Evolutionary conservation across 2,329 filamentous ascomycete species (phyloP).

Genomic region (Hymenoscyphus infarciens): DNA sequence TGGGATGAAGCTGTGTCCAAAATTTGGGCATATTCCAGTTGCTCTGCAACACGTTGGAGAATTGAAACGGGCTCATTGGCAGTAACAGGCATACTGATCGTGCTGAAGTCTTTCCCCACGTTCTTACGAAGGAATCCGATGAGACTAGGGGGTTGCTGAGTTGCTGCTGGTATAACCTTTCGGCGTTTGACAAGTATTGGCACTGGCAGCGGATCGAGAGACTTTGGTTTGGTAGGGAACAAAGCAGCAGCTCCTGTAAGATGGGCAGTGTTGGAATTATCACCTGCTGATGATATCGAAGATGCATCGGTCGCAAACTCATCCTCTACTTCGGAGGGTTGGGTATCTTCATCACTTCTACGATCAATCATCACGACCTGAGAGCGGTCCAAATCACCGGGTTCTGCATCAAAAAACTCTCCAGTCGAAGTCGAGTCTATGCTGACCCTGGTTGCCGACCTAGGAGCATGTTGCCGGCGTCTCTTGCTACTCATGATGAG

Average conservation of each 20-base stretch:
- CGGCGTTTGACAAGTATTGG: conserved; percentile 62
- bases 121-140: conserved; percentile 96
- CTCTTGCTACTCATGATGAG: conserved; percentile 77
- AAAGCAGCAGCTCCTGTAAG: conserved; percentile 61
- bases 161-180: conserved; percentile 66
- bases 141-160: conserved; percentile 78
- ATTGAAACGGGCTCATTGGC: conserved; percentile 90
- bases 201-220: conserved; percentile 73
- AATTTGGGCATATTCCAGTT: conserved; percentile 84
- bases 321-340: conserved; percentile 53
- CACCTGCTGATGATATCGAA: conserved; percentile 57
- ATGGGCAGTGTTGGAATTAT: conserved; percentile 45
- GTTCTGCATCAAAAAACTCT: conserved; percentile 93
- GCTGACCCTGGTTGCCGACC: conserved; percentile 54
- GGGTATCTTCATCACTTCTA: conserved; percentile 65
- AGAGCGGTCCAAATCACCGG: conserved; percentile 53
- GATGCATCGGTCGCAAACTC: conserved; percentile 47
- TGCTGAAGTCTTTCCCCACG: conserved; percentile 94
- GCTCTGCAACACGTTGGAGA: conserved; percentile 84
- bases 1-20: conserved; percentile 71
- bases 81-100: conserved; percentile 95
- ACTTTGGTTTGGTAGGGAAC: conserved; percentile 74
- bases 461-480: conserved; percentile 57
- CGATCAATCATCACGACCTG: conserved; percentile 73
- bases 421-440: conserved; percentile 78